Evolutionary conservation across 768 basidiomycete species (phyloP).

Genomic region (Rhizopogon vesiculosus): DNA sequence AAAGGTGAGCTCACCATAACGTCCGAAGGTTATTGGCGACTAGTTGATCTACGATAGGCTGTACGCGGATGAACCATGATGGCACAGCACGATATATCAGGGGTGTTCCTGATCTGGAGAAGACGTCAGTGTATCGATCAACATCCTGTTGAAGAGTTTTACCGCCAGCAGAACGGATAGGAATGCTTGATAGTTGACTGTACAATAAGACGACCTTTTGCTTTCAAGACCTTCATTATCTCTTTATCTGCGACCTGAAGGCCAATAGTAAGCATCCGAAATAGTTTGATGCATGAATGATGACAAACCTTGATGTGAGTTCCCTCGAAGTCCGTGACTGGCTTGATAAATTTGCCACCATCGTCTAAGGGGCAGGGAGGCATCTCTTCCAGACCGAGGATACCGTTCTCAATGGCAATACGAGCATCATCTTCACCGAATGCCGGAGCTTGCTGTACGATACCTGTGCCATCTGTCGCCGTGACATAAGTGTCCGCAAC

Average conservation of each 20-base stretch:
- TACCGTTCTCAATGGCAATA: conserved; percentile 77
- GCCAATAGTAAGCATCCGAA: neutral
- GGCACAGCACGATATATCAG: conserved; percentile 95
- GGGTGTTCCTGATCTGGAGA: conserved; percentile 81
- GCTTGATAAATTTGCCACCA: conserved; percentile 77
- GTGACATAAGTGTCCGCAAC: conserved; percentile 92
- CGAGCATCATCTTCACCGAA: conserved; percentile 99
- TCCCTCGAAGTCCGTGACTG: conserved; percentile 88
- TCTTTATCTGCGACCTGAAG: conserved; percentile 87
- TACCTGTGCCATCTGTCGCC: conserved; percentile 90
- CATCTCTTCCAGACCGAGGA: conserved; percentile 84
- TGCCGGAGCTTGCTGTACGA: conserved; percentile 97
- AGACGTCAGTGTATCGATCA: neutral
- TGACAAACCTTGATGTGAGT: conserved; percentile 77
- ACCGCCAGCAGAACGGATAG: conserved; percentile 99
- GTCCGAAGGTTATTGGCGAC: conserved; percentile 89
- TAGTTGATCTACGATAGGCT: conserved; percentile 78
- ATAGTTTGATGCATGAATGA: neutral
- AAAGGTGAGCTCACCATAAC: conserved; percentile 57
- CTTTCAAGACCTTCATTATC: conserved; percentile 87
- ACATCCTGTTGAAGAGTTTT: neutral
- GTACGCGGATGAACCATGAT: conserved; percentile 92
- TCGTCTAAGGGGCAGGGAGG: conserved; percentile 97
- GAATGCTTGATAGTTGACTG: conserved; percentile 85
- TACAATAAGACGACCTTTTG: conserved; percentile 81